Conservation (phyloP, 495 filamentous ascomycete species). For the Hypoxylon trugodes region DNA sequence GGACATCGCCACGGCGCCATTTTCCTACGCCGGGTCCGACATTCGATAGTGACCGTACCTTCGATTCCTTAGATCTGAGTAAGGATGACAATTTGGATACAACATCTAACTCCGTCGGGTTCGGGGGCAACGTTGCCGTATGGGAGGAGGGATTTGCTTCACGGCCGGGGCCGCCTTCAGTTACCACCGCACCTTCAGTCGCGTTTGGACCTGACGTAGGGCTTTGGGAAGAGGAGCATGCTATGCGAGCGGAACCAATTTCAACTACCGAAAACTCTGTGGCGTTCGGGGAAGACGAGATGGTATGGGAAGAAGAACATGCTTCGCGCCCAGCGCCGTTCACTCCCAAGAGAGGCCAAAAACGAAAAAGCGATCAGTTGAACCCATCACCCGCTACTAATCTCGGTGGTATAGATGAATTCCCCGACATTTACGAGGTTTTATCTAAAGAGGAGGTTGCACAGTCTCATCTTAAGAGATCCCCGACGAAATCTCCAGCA, state of each 20-base stretch:
- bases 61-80: slow-evolving; percentile 78
- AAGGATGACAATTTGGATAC: slow-evolving; percentile 58
- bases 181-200: slow-evolving; percentile 59
- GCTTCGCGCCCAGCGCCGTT: slow-evolving; percentile 45
- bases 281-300: slow-evolving; percentile 62
- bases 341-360: slow-evolving; percentile 64
- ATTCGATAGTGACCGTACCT: slow-evolving; percentile 33
- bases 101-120: slow-evolving; percentile 52
- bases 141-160: slow-evolving; percentile 67
- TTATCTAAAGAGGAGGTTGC: slow-evolving; percentile 42
- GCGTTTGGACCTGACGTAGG: slow-evolving; percentile 38
- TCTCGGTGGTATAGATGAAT: slow-evolving; percentile 42
- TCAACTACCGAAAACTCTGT: slow-evolving; percentile 46
- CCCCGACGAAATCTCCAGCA: slow-evolving; percentile 41
- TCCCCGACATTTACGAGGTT: slow-evolving; percentile 52
- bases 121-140: slow-evolving; percentile 62
- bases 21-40: slow-evolving; percentile 38
- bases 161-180: slow-evolving; percentile 46
- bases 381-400: slow-evolving; percentile 46
- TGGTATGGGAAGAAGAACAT: slow-evolving; percentile 69
- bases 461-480: slow-evolving; percentile 28
- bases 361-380: slow-evolving; percentile 78
- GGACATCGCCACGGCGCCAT: slow-evolving; percentile 26
- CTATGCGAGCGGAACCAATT: slow-evolving; percentile 32
- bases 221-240: slow-evolving; percentile 45